phyloP scores from a whole-genome alignment of 495 filamentous ascomycete species.

The Neurospora discreta region DNA sequence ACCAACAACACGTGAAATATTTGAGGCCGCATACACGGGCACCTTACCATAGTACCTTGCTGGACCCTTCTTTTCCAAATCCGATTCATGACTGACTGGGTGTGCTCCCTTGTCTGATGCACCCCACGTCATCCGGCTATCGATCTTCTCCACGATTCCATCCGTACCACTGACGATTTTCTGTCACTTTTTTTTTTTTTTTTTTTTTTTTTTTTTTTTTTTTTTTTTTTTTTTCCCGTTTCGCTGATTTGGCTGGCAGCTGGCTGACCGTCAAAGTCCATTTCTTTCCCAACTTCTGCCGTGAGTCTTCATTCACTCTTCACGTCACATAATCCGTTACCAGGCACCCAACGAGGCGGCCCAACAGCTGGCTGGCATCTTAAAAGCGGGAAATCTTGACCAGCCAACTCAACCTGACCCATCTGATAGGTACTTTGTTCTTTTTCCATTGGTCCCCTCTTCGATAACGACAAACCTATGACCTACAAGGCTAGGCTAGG shows the following conservation, averaged over 20 bases:
- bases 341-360: not conserved
- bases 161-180: not conserved
- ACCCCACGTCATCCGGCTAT: not conserved
- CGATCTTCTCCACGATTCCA: not conserved
- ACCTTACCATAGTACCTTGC: not conserved
- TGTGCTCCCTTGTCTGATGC: not conserved
- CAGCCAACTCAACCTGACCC: not conserved
- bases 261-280: not conserved
- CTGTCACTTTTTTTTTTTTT: not conserved
- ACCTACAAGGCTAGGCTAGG: not conserved
- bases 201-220: not conserved
- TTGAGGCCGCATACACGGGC: not conserved
- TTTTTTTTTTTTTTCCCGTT: not conserved
- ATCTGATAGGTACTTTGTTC: not conserved
- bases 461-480: not conserved
- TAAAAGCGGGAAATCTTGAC: not conserved
- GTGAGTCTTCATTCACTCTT: not conserved
- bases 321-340: not conserved
- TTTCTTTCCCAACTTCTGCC: not conserved
- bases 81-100: not conserved
- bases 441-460: not conserved
- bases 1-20: not conserved
- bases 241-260: not conserved
- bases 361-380: not conserved
- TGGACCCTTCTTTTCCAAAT: not conserved